A percentile compares a stretch with the other conserved stretches of the same genome.
Conservation (phyloP, 1,284 basidiomycete genomes). For the Tilletia walkeri region DNA sequence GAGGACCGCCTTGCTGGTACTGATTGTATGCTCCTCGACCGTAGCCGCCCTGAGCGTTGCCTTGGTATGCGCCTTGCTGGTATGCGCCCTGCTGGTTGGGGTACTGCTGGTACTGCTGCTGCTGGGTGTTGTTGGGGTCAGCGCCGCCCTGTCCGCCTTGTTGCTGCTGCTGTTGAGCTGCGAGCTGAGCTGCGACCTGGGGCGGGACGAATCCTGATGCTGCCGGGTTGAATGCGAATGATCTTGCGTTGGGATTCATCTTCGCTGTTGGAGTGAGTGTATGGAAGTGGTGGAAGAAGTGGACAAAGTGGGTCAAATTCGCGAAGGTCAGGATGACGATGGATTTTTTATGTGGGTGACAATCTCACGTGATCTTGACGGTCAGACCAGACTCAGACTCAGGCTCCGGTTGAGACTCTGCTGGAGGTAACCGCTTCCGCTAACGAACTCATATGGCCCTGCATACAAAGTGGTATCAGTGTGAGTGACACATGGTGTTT, state of each 20-base stretch:
- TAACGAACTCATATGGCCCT: too few species aligned
- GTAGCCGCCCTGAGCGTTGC: slow-evolving; percentile 23
- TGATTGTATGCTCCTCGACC: slow-evolving; percentile 23
- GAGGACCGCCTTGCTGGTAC: slow-evolving; percentile 18
- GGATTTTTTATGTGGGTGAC: too few species aligned
- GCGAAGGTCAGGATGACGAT: too few species aligned
- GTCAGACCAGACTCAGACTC: too few species aligned
- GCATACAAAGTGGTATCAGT: too few species aligned
- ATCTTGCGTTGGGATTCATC: slow-evolving; percentile 55
- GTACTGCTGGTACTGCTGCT: slow-evolving; percentile 32
- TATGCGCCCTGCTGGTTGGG: slow-evolving; percentile 32
- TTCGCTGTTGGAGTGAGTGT: not conserved
- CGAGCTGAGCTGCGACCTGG: slow-evolving; percentile 12
- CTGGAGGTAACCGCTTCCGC: not conserved
- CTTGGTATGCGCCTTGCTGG: not conserved
- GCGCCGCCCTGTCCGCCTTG: slow-evolving; percentile 16
- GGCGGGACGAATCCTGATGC: slow-evolving; percentile 51
- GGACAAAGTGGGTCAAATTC: too few species aligned
- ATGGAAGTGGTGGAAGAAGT: too few species aligned
- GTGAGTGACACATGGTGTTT: too few species aligned
- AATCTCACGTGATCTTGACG: too few species aligned
- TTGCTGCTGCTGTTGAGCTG: slow-evolving; percentile 31
- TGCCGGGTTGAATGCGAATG: slow-evolving; percentile 53
- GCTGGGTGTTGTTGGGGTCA: not conserved
- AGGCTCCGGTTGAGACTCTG: not conserved